A percentile compares a stretch with the other conserved stretches of the same genome.
phyloP scores from a whole-genome alignment of 2,329 filamentous ascomycete species.

The Fusarium praegraminearum region DNA sequence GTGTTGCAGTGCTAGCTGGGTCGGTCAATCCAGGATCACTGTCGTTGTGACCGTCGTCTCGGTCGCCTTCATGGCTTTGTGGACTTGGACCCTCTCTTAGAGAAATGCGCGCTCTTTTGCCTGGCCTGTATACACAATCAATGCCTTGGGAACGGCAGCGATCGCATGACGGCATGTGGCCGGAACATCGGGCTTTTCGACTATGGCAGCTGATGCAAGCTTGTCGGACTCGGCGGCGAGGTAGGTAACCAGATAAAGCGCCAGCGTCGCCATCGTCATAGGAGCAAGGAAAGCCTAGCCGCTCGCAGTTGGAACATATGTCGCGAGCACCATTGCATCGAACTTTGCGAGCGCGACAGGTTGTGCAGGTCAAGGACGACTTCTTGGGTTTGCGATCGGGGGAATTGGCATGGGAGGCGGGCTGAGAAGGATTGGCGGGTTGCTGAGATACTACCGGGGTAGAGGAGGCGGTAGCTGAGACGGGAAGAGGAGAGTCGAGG shows the following conservation, averaged over 20 bases:
- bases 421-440: conserved; percentile 36
- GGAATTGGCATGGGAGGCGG: conserved; percentile 46
- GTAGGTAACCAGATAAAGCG: conserved; percentile 59
- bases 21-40: conserved; percentile 54
- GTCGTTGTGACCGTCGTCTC: conserved; percentile 52
- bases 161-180: conserved; percentile 67
- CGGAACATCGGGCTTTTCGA: conserved; percentile 69
- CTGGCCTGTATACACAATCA: conserved; percentile 66
- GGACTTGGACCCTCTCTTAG: conserved; percentile 48
- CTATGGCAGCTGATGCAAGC: conserved; percentile 70
- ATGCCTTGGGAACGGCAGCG: conserved; percentile 63
- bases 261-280: conserved; percentile 63
- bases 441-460: conserved; percentile 30
- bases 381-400: conserved; percentile 56
- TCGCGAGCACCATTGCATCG: conserved; percentile 67
- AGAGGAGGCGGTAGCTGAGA: conserved; percentile 14
- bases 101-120: conserved; percentile 55
- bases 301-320: conserved; percentile 69
- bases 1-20: conserved; percentile 50
- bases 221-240: conserved; percentile 66
- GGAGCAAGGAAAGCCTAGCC: conserved; percentile 68
- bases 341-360: conserved; percentile 68
- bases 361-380: conserved; percentile 63
- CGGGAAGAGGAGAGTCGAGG: conserved; percentile 45
- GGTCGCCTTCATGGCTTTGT: conserved; percentile 52